Base-by-base conservation (phyloP, 805 yeast species). In the Zygosaccharomyces gambellarensis region DNA sequence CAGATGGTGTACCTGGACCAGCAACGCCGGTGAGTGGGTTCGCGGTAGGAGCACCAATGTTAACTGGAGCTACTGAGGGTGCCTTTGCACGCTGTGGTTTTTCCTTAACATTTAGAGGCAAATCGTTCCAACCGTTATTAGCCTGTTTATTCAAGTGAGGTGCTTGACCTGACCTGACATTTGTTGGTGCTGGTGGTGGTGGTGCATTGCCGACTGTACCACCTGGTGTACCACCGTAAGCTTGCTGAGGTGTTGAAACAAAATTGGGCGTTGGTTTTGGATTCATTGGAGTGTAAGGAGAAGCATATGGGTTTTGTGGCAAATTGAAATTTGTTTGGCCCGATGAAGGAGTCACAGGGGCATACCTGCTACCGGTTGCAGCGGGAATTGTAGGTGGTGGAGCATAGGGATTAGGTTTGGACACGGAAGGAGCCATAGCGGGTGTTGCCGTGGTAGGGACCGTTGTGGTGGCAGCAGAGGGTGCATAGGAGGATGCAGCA, bases 161-260 rank as follows among this genome's bases (percentile, higher is more conserved):
- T 2, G 62, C 61, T 56, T 68, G 71, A 17, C 71, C 71, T 31
- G 70, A 66, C 55, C 58, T 62, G 47, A 58, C 55, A 28, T 63
- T 56, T 51, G 64, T 59, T 49, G 73, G 73, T 39, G n/a, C n/a
- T n/a, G 73, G 71, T 42, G 70, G 71, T 50, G 65, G 69, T 36
- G 63, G 48, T 17, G 17, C 17, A 2, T 57, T 49, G 36, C 67
- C 39, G 4, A 57, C 63, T 12, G 53, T 57, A 14, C 73, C 70
- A 5, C 78, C 69, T 14, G 81, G 72, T 19, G 79, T 75, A 28
- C 76, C 70, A 34, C 76, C 71, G 45, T 77, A 76, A 8, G 75
- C 47, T 6, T 49, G 43, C 4, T 67, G 51, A 5, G 59, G 55
- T 4, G 62, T 52, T 23, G 57, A 49, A 42, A 47, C 49, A 29